Evolutionary conservation across 2,329 filamentous ascomycete species (phyloP).

Genomic region (Penicillium sp.): DNA sequence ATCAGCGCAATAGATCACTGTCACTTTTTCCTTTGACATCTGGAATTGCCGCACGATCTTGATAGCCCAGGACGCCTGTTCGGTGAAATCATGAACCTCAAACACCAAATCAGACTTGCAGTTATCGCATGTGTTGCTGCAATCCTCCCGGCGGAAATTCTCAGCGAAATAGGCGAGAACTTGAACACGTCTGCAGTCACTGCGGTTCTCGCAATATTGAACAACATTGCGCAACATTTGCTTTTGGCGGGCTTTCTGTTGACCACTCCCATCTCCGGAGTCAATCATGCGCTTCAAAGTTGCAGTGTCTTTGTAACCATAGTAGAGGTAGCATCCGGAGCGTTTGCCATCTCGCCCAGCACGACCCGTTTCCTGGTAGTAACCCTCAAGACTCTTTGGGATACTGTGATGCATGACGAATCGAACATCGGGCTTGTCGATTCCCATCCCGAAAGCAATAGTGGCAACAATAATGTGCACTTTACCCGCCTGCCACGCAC

Average conservation of each 20-base stretch:
- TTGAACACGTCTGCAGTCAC: constrained; percentile 83
- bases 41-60: constrained; percentile 63
- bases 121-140: constrained; percentile 81
- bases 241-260: constrained; percentile 81
- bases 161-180: constrained; percentile 96
- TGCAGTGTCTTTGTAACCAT: constrained; percentile 74
- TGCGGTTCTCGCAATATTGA: constrained; percentile 85
- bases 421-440: constrained; percentile 94
- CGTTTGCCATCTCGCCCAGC: constrained; percentile 86
- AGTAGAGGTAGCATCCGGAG: constrained; percentile 90
- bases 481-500: constrained; percentile 75
- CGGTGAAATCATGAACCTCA: constrained; percentile 73
- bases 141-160: constrained; percentile 70
- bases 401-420: constrained; percentile 94
- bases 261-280: constrained; percentile 70
- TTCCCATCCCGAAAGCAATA: constrained; percentile 99
- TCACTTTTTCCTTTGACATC: constrained; percentile 58
- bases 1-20: constrained; percentile 79
- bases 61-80: constrained; percentile 71
- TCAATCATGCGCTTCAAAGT: constrained; percentile 78
- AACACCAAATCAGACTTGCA: constrained; percentile 74
- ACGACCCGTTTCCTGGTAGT: constrained; percentile 96
- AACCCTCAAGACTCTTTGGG: constrained; percentile 94
- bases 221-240: constrained; percentile 84
- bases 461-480: constrained; percentile 94